Conservation (phyloP, 2,329 filamentous ascomycete genomes). For the Colletotrichum phormii region DNA sequence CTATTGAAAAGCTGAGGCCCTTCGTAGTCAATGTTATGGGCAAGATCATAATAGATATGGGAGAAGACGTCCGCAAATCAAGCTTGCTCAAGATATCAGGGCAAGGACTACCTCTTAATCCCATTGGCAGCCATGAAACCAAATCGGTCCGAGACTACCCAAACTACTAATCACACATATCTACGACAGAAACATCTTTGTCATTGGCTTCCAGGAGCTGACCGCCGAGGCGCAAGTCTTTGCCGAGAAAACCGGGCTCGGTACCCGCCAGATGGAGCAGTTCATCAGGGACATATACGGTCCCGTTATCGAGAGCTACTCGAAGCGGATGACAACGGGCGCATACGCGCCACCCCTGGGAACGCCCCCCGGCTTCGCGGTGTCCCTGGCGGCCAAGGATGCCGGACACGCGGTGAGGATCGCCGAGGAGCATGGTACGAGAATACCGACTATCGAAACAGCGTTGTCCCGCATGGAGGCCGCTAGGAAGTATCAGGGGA, state of each 20-base stretch:
- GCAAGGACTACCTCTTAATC: slow-evolving; percentile 32
- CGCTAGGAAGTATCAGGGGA: slow-evolving; percentile 27
- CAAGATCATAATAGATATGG: slow-evolving; percentile 51
- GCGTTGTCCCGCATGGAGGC: slow-evolving; percentile 24
- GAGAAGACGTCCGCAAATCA: slow-evolving; percentile 53
- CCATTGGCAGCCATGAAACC: neutral
- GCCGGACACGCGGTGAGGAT: slow-evolving; percentile 29
- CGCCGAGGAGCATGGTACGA: slow-evolving; percentile 21
- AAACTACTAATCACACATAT: neutral
- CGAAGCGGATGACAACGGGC: slow-evolving; percentile 43
- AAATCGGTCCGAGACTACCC: neutral
- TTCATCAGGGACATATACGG: slow-evolving; percentile 46
- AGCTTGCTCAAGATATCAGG: slow-evolving; percentile 56
- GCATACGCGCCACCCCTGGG: slow-evolving; percentile 41
- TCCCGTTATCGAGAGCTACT: slow-evolving; percentile 42
- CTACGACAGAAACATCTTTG: slow-evolving; percentile 48
- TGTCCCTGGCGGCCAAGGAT: slow-evolving; percentile 28
- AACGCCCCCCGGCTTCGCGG: slow-evolving; percentile 25
- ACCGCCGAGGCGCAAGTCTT: slow-evolving; percentile 46
- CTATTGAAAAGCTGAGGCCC: slow-evolving; percentile 48
- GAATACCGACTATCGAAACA: slow-evolving; percentile 24
- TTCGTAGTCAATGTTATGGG: slow-evolving; percentile 55
- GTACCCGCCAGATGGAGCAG: slow-evolving; percentile 40
- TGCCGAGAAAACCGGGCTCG: slow-evolving; percentile 45
- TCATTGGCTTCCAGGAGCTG: slow-evolving; percentile 41